Evolutionary conservation across 2,329 filamentous ascomycete genomes (phyloP).

Genomic region (Colletotrichum lupini): DNA sequence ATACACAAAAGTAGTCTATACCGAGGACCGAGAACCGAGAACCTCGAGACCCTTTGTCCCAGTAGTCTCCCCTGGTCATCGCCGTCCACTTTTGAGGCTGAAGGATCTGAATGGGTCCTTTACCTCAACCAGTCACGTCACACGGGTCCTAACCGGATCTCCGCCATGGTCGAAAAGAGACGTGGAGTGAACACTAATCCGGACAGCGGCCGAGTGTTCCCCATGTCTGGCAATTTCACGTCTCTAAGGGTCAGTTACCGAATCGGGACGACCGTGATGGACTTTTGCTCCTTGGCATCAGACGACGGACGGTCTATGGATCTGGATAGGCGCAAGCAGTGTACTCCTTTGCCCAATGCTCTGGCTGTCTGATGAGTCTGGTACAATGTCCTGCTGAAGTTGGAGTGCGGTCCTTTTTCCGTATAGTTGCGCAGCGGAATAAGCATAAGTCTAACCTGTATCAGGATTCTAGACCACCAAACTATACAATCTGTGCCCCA

Average conservation of each 20-base stretch:
- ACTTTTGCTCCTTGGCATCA: background rate
- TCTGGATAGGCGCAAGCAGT: background rate
- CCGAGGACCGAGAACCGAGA: background rate
- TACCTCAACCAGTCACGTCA: constrained; percentile 2
- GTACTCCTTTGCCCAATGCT: background rate
- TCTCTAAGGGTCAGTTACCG: background rate
- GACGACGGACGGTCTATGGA: background rate
- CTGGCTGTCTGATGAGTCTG: background rate
- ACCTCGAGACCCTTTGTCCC: background rate
- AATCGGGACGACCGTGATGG: background rate
- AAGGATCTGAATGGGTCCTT: background rate
- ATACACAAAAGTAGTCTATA: background rate
- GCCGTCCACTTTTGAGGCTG: constrained; percentile 15
- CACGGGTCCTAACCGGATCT: background rate
- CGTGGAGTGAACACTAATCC: background rate
- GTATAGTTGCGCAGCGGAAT: background rate
- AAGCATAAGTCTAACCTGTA: constrained; percentile 12
- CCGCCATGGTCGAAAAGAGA: background rate
- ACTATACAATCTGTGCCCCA: background rate
- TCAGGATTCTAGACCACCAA: background rate
- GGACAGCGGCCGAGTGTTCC: background rate
- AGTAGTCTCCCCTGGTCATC: background rate
- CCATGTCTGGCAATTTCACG: constrained; percentile 3
- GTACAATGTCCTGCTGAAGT: background rate
- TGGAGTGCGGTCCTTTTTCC: background rate